Evolutionary conservation across 768 basidiomycete species (phyloP), one percentile per base, ranked within the genome.

Genomic region (Goffeauzyma gilvescens): DNA sequence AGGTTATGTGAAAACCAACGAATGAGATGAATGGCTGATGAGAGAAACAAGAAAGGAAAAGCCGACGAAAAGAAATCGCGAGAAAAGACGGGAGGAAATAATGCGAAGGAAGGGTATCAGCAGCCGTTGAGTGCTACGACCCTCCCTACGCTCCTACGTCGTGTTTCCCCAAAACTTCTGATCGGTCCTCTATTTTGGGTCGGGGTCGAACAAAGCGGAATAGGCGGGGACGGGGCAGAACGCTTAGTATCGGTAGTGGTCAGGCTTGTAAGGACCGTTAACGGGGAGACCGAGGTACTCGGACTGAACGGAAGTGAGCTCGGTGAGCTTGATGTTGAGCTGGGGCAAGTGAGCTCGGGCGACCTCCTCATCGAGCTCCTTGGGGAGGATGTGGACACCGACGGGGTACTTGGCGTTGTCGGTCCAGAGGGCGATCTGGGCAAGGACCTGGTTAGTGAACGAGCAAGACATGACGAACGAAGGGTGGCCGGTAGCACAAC

Each of bases 391-490:
- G 74, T 98, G 90, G 23, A 96, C 90, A 50, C 93, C 93, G 55
- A 96, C 74, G 38, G 82, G 80, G 76, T 95, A 96, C 62, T 79
- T 77, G 66, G 78, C 77, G 25, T 79, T 75, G 51, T 76, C 82
- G 32, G 83, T 89, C 86, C 86, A 98, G 63, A 98, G 78, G 18
- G 86, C 89, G 59, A 98, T 95, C 69, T 93, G 89, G 23, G 90
- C 90, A 57, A 98, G 73, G 50, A 87, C 83, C 68, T 98, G 93
- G 75, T 98, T 98, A 63, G 85, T 69, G 72, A 98, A 98, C 32
- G 93, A 98, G 73, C 89, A 96, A 14, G 90, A 96, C 93, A 98
- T 98, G 69, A 98, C 93, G 53, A 89, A 95, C 32, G 90, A 96
- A 26, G 93, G 90, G 68, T 98, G 90, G 44, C 90, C 90, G 54